Evolutionary conservation across 768 basidiomycete genomes (phyloP), one percentile per base, ranked within the genome.

Genomic region (Russula sp.): DNA sequence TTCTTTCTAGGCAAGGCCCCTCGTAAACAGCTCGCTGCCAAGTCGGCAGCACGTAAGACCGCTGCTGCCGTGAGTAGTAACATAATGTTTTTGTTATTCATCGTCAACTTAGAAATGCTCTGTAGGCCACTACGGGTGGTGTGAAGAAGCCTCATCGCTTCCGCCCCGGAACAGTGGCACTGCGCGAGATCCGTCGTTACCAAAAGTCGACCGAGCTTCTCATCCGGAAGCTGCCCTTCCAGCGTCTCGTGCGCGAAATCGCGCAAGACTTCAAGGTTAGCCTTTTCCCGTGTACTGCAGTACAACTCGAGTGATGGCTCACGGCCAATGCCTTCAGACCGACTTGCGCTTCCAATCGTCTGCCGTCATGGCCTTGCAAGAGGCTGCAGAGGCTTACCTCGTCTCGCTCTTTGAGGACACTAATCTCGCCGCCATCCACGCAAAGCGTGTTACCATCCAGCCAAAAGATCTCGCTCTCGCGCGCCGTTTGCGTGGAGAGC

Each of bases 11-110:
- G 80, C 70, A 84, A 84, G 73, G 83, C 84, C 6, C 86, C 83
- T 55, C 86, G 86, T 77, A 87, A 87, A 74, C 86, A 87, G 73
- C 80, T 87, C 59, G 86, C 85, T 59, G 79, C 83, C 68, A 85
- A 85, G 76, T 85, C 84, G 2, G 67, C 74, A 49, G 84, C 83
- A 2, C 81, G 84, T 62, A 86, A 86, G 76, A 85, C 84, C 58
- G 77, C 83, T 20, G 81, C 82, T 48, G 69, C 77, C 69, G 42
- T 68, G 52, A 42, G 62, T 44, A n/a, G 2, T 27, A 27, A 27
- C 49, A 40, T 31, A 18, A 57, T 50, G 0, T 1, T 1, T 10
- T 20, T 13, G 4, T 37, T 13, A 6, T 9, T 42, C 14, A 27
- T 16, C 16, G 18, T 37, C 63, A 16, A 50, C 62, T 62, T 31